Evolutionary conservation across 73 alveolate genomes (phyloP).

Genomic region (Tetrahymena borealis): DNA sequence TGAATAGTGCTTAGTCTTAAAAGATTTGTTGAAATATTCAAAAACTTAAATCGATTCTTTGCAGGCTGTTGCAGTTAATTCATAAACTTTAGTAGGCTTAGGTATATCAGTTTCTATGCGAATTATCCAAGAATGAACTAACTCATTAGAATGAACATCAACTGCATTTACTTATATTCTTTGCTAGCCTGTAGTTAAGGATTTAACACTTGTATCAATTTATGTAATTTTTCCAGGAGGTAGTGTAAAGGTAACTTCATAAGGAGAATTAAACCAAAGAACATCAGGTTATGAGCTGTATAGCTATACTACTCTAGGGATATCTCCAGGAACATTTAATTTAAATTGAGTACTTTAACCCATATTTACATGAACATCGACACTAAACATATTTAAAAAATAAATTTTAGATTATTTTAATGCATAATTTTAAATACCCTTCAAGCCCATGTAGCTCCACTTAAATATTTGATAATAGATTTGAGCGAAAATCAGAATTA

Average conservation of each 20-base stretch:
- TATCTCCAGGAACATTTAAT: not conserved
- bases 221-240: not conserved
- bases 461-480: not conserved
- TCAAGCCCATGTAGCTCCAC: not conserved
- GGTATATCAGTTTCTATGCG: not conserved
- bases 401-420: not conserved
- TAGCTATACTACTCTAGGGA: not conserved
- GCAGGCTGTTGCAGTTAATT: not conserved
- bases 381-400: not conserved
- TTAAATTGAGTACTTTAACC: not conserved
- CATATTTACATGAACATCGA: not conserved
- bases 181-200: not conserved
- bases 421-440: not conserved
- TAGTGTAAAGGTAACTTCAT: not conserved
- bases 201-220: not conserved
- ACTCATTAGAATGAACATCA: not conserved
- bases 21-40: not conserved
- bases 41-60: not conserved
- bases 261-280: not conserved
- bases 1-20: not conserved
- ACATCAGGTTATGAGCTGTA: not conserved
- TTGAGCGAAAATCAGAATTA: not conserved
- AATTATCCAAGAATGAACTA: not conserved
- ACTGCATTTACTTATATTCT: not conserved
- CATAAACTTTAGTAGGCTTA: not conserved